phyloP scores from a whole-genome alignment of 2,329 filamentous ascomycete species.

The Chalaropsis ovoidea region DNA sequence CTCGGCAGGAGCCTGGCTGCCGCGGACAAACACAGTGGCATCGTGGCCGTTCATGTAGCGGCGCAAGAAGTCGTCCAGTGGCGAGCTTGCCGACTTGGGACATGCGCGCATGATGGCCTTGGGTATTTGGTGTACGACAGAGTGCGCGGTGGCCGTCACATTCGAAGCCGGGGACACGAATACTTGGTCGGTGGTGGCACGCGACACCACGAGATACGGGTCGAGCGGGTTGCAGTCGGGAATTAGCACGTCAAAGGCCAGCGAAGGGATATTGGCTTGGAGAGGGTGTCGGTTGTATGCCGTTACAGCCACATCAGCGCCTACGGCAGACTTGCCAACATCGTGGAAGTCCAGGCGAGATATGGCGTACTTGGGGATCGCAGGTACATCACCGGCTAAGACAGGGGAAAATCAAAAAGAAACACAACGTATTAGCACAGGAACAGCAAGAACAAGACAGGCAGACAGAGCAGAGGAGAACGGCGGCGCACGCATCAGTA shows the following conservation, averaged over 20 bases:
- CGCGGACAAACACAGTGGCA: conserved; percentile 72
- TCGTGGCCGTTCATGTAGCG: conserved; percentile 72
- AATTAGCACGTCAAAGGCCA: conserved; percentile 77
- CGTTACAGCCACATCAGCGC: conserved; percentile 64
- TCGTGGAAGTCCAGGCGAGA: conserved; percentile 71
- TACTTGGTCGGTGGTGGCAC: conserved; percentile 58
- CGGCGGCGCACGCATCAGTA: conserved; percentile 7
- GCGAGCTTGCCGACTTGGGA: conserved; percentile 66
- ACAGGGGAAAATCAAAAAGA: conserved; percentile 31
- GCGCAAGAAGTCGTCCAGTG: conserved; percentile 69
- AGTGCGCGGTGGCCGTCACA: conserved; percentile 59
- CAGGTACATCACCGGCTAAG: conserved; percentile 59
- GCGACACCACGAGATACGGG: conserved; percentile 66
- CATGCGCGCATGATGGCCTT: conserved; percentile 62
- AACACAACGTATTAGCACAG: conserved; percentile 29
- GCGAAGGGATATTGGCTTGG: conserved; percentile 62
- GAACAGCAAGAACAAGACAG: conserved; percentile 19
- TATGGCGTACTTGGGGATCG: conserved; percentile 73
- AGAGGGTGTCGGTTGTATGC: conserved; percentile 71
- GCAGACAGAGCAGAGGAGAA: not conserved
- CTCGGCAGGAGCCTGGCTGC: conserved; percentile 55
- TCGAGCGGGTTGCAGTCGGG: conserved; percentile 66
- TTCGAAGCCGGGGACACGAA: conserved; percentile 57
- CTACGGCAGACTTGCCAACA: conserved; percentile 57
- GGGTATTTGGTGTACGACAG: conserved; percentile 62